Conservation (phyloP, 225 moss, liverwort and hornwort genomes). For the Thuidium tamariscinum region DNA sequence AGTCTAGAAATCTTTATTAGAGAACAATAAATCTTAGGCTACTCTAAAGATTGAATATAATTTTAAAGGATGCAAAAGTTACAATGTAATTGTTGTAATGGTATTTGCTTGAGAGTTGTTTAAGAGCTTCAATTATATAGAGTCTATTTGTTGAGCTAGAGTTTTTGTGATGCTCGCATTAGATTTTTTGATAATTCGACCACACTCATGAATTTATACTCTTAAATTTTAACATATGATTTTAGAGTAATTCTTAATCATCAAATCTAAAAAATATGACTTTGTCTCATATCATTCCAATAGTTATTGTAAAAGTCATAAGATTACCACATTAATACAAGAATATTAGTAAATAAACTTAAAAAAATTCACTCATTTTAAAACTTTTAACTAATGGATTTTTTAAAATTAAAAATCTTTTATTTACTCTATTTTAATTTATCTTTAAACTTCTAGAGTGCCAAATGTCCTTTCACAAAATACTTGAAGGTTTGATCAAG, state of each 20-base stretch:
- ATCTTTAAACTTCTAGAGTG: accelerated
- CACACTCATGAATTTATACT: neutral
- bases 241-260: neutral
- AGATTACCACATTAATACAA: neutral
- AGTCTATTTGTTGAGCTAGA: neutral
- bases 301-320: neutral
- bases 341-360: neutral
- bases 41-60: neutral
- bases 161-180: accelerated
- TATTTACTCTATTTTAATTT: neutral
- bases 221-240: neutral
- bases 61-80: neutral
- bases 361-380: neutral
- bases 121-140: neutral
- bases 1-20: accelerated
- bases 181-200: neutral
- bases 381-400: neutral
- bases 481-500: neutral
- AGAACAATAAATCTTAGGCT: neutral
- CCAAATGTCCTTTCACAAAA: neutral
- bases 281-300: neutral
- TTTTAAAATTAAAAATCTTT: neutral
- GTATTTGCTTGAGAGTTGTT: neutral
- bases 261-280: neutral
- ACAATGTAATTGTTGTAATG: neutral